Evolutionary conservation across 805 yeast genomes (phyloP), one percentile per base, ranked within the genome.

Genomic region (Metschnikowia continentalis): DNA sequence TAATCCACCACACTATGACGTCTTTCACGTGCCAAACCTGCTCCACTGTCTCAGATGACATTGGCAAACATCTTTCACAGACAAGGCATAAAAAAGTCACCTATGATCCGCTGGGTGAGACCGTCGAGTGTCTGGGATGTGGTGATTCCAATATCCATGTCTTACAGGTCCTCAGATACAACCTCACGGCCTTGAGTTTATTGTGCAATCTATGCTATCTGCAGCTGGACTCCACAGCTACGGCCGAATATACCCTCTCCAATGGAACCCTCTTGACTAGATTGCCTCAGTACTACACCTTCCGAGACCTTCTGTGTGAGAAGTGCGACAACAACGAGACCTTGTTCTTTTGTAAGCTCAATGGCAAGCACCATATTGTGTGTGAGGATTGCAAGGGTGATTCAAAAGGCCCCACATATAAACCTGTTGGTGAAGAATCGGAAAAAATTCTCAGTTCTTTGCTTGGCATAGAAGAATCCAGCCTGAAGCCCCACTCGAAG

Each of bases 191-290:
- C 57, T 76, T 82, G 74, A 63, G 74, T 0, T 62, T 80, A 52
- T 61, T 79, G 19, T 82, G 87, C 59, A 68, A 66, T 32, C 43
- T 53, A 4, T 82, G 87, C 60, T 63, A 73, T 19, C 58, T 55
- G 33, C 78, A 76, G 53, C 38, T 23, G 36, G 35, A 13, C 1
- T 20, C 47, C 6, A 72, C 69, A 43, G 77, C 83, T 0, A 68
- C 78, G 2, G 76, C 81, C 1, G 76, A 74, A 46, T 81, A 82
- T 55, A 66, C 81, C 2, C 58, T 80, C 3, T 67, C 76, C 1
- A 82, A 82, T 56, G 87, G 87, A 3, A 75, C 84, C 0, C 63
- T 82, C n/a, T 70, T 82, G 55, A 66, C 64, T 50, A 78, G 71
- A 58, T 67, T 80, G 61, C 69, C 68, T 3, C 77, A 69, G 42